phyloP scores from a whole-genome alignment of 441 rosid genomes.

The Populus hybrid region DNA sequence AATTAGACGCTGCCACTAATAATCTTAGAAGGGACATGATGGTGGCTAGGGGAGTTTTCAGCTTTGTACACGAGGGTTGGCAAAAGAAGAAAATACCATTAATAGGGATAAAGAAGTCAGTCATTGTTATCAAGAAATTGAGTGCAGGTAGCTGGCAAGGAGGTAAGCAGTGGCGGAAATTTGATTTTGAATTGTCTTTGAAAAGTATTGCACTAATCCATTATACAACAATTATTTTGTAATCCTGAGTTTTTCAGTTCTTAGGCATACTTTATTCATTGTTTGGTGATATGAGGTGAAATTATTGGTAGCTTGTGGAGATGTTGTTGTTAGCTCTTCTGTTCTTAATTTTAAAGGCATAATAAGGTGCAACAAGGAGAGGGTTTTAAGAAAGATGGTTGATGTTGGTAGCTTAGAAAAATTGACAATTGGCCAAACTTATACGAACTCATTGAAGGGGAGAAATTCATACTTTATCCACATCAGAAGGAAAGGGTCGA shows the following conservation, averaged over 20 bases:
- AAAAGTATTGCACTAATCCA: too few species aligned
- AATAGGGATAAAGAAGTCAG: conserved; percentile 41
- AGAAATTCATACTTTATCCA: too few species aligned
- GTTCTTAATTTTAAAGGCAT: too few species aligned
- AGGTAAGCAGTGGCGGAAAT: conserved; percentile 19
- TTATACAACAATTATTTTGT: too few species aligned
- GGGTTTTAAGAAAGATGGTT: too few species aligned
- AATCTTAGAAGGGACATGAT: conserved; percentile 53
- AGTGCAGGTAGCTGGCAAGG: conserved; percentile 69
- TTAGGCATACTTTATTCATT: background rate
- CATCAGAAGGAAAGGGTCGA: too few species aligned
- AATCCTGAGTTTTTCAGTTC: background rate
- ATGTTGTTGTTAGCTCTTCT: background rate
- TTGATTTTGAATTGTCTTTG: too few species aligned
- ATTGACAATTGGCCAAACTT: too few species aligned
- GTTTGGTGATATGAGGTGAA: background rate
- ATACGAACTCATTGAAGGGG: too few species aligned
- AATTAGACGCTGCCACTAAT: conserved; percentile 57
- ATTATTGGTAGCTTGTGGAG: background rate
- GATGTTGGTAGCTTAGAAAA: too few species aligned
- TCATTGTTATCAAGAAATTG: conserved; percentile 61
- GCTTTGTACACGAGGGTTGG: conserved; percentile 75
- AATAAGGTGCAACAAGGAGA: too few species aligned
- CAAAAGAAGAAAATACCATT: conserved; percentile 52
- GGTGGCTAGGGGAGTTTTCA: conserved; percentile 84